A percentile compares a stretch with the other conserved stretches of the same genome.
These are phyloP conservation scores for Mucor racemosus DNA, from an alignment of 371 early-diverging fungal genomes.

Conservation along the genomic window DNA sequence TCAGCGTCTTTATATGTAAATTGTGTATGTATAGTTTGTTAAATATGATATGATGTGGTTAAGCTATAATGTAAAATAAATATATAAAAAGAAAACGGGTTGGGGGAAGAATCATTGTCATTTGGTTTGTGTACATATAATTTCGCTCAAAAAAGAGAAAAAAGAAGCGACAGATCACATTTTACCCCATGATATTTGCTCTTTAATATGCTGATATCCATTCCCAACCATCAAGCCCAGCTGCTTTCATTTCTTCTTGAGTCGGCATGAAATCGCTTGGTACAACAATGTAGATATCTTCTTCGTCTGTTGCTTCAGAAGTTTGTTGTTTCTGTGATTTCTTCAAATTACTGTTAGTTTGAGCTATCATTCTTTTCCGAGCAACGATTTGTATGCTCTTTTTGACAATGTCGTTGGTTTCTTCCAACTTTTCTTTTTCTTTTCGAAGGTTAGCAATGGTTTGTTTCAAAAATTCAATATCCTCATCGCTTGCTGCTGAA, in stretches of 20 bases:
- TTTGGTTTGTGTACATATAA: not conserved
- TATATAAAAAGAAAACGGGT: not conserved
- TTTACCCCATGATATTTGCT: not conserved
- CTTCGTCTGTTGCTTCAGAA: not conserved
- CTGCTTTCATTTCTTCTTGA: constrained; percentile 26
- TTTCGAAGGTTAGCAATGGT: constrained; percentile 41
- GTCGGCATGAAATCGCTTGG: constrained; percentile 18
- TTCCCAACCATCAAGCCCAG: constrained; percentile 33
- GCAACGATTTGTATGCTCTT: constrained; percentile 46
- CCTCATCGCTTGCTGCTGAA: constrained; percentile 8
- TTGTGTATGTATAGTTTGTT: not conserved
- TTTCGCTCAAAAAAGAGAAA: not conserved
- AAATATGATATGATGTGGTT: not conserved
- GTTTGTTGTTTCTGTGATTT: not conserved
- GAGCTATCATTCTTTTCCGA: constrained; percentile 37
- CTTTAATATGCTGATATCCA: constrained; percentile 22
- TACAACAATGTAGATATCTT: constrained; percentile 20
- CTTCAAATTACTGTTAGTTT: constrained; percentile 7
- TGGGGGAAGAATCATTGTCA: not conserved
- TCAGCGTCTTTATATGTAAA: not conserved
- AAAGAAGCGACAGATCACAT: not conserved
- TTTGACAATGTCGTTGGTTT: constrained; percentile 49
- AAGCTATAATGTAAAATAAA: not conserved
- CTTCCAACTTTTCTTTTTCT: constrained; percentile 43
- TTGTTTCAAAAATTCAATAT: constrained; percentile 36